phyloP scores from a whole-genome alignment of 2,329 filamentous ascomycete species.

The Fusarium praegraminearum region DNA sequence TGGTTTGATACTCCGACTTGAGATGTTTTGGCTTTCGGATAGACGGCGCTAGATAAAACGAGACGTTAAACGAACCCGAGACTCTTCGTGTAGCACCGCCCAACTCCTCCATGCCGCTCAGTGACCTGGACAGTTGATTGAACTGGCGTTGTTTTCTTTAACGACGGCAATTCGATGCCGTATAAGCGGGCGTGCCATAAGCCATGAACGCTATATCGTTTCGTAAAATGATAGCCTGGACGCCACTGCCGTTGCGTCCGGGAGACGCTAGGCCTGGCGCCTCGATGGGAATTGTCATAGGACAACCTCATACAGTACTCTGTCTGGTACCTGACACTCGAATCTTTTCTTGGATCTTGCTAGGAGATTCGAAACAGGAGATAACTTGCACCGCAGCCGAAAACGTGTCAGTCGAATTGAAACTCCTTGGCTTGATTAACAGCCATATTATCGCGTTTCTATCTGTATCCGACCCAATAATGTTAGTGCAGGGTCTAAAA shows the following conservation, averaged over 20 bases:
- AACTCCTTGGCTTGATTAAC: conserved; percentile 8
- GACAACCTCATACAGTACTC: not conserved
- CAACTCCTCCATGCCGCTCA: not conserved
- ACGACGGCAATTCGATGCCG: conserved; percentile 21
- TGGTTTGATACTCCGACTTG: conserved; percentile 33
- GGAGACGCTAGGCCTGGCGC: not conserved
- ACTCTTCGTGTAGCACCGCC: conserved; percentile 18
- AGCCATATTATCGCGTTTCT: conserved; percentile 4
- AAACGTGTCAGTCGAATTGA: not conserved
- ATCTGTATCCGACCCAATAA: conserved; percentile 3
- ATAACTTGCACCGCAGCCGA: not conserved
- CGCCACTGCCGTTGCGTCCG: conserved; percentile 9
- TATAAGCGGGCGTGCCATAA: not conserved
- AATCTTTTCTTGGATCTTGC: conserved; percentile 1
- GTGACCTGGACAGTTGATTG: not conserved
- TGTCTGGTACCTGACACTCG: not conserved
- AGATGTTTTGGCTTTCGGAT: conserved; percentile 19
- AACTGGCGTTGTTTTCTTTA: not conserved
- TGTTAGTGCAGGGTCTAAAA: conserved; percentile 16
- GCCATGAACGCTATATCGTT: conserved; percentile 2
- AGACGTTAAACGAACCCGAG: conserved; percentile 14
- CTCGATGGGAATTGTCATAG: not conserved
- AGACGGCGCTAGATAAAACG: conserved; percentile 30
- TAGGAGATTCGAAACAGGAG: conserved; percentile 1
- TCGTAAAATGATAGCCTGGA: conserved; percentile 1